Percentiles rank a stretch among this genome's conserved stretches.
These are phyloP conservation scores for Sphagnum contortum DNA, from an alignment of 225 moss, liverwort and hornwort species.

Conservation along the genomic window DNA sequence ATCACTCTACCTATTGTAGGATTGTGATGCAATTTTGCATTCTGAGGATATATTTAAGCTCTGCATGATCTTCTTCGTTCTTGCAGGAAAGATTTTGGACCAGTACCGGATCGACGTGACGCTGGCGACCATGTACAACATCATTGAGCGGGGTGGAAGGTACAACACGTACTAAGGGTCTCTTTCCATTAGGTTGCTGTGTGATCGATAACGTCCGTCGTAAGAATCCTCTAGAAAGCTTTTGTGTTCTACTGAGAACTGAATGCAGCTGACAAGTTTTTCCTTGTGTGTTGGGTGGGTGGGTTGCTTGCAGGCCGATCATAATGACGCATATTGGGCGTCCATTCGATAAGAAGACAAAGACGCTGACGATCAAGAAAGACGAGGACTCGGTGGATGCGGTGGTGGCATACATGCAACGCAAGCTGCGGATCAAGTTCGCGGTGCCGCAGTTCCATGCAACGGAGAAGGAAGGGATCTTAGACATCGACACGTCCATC, in stretches of 20 bases:
- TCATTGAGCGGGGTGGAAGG: constrained; percentile 62
- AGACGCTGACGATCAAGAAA: constrained; percentile 30
- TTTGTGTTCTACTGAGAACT: too few relatives aligned
- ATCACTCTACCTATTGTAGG: too few relatives aligned
- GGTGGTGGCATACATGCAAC: constrained; percentile 39
- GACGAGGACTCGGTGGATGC: constrained; percentile 39
- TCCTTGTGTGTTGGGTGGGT: too few relatives aligned
- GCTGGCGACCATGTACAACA: constrained; percentile 65
- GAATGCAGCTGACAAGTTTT: too few relatives aligned
- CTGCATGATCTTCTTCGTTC: too few relatives aligned
- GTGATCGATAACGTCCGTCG: too few relatives aligned
- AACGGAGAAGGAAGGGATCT: constrained; percentile 33
- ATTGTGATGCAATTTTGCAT: too few relatives aligned
- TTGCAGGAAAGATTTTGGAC: constrained; percentile 52
- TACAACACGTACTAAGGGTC: neutral
- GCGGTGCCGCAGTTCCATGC: constrained; percentile 45
- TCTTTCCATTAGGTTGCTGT: too few relatives aligned
- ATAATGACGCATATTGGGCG: constrained; percentile 51
- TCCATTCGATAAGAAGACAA: constrained; percentile 42
- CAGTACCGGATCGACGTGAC: constrained; percentile 58
- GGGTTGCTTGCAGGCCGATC: constrained; percentile 18
- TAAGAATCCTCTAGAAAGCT: too few relatives aligned
- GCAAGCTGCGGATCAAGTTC: constrained; percentile 50
- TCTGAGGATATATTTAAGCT: too few relatives aligned
- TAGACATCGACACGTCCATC: constrained; percentile 46